Evolutionary conservation across 345 rosid species (phyloP), one percentile per base, ranked within the genome.

Genomic region (Sisymbrium altissimum): DNA sequence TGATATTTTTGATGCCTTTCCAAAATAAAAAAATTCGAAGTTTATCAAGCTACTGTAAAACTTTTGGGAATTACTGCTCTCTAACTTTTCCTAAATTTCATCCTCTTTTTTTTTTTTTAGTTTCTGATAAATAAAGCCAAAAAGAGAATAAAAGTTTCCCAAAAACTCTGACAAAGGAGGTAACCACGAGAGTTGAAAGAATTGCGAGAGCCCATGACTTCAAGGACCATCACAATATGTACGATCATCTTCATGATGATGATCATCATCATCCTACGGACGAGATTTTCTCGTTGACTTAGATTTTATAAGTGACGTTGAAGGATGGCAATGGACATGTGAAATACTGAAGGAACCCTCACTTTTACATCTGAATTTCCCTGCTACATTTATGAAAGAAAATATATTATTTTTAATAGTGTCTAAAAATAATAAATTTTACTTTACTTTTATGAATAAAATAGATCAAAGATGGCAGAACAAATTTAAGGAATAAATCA

Each of bases 271-370:
- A 76, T 70, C 80, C 71, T 54, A 76, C 80, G 80, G 80, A 53
- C 29, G 2, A 70, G 60, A 69, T 76, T 76, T 69, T 64, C 71
- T 70, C 80, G 75, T 76, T 76, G 80, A 76, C 80, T 63, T 63
- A 25, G 43, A 63, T 33, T 64, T 36, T 53, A 54, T 64, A 64
- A 63, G 75, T 76, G 80, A 70, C 80, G 80, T 76, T 63, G 38
- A 70, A 70, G 75, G 7, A 69, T 76, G 71, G 75, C 70, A 76
- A 76, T 61, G 57, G 58, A 54, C 79, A 76, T 76, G 79, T 76
- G 75, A 69, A 38, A 25, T 48, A 46, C 72, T 66, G 70, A 32
- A 61, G 74, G 54, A 70, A 70, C 80, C 54, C 66, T 74, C 78
- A 46, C 72, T 66, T 73, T 64, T 53, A 59, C 71, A 73, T 65